Evolutionary conservation across 2,329 filamentous ascomycete species (phyloP), one percentile per base, ranked within the genome.

Genomic region (Blumeriella jaapii): DNA sequence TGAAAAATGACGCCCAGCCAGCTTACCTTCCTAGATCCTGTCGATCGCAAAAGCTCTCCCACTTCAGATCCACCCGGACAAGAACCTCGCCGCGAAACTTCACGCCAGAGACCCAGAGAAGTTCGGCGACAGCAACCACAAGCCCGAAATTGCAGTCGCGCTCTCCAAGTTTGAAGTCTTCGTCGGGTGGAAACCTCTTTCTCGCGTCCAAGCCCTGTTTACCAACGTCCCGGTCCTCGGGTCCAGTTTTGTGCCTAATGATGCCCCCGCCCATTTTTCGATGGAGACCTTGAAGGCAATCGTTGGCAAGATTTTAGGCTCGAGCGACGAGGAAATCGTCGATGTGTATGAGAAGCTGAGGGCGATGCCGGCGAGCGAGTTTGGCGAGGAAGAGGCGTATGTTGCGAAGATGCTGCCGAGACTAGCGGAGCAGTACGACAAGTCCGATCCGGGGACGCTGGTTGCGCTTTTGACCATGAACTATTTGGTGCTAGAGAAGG

Each of bases 111-210:
- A 83, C 35, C 78, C 80, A 0, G 57, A 71, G 2, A 68, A 73
- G 38, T 86, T 81, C 55, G 71, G 70, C 1, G 80, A 87, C 45
- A 61, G 69, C 2, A 86, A 86, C 55, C 80, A 86, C 62, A 86
- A 86, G 58, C 81, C 82, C 1, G 81, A 87, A 53, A 86, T 87
- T 34, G 80, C 81, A 1, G 62, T 87, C 1, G 80, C 81, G 0
- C 59, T 86, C 1, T 66, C 69, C 9, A 69, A 74, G 14, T 86
- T 87, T 48, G 80, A 86, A 55, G 74, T 80, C 0, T 86, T 87
- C 47, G 77, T 74, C 7, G 81, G 81, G 5, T 86, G 77, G 62
- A 85, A 82, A 51, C 73, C 78, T 0, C 59, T 81, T 0, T 51
- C 57, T 7, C 63, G 75, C 2, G 75, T 86, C 38, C 58, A 72